These are phyloP conservation scores for Talaromyces marneffei DNA, from an alignment of 2,329 filamentous ascomycete genomes.

Conservation along the genomic window DNA sequence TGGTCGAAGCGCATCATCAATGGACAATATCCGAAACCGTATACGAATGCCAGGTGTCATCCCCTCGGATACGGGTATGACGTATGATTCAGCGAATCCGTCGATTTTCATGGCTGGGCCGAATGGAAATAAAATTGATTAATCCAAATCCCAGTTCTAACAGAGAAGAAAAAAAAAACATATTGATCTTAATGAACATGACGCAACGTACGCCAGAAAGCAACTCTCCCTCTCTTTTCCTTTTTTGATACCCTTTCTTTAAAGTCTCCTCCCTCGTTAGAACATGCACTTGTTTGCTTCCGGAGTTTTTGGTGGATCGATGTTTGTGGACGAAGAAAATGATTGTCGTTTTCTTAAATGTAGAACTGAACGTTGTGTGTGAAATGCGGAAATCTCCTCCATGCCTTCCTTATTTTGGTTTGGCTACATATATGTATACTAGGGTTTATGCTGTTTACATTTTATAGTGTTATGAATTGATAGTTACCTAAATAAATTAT, in stretches of 20 bases:
- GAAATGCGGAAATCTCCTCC: neutral
- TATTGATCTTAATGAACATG: too few species aligned
- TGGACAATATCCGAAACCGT: slow-evolving; percentile 10
- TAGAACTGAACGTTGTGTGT: too few species aligned
- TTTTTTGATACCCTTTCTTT: neutral
- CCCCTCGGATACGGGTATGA: slow-evolving; percentile 10
- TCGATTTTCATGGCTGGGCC: slow-evolving; percentile 10
- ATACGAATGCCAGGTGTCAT: slow-evolving; percentile 13
- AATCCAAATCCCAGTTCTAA: neutral
- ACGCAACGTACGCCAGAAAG: neutral
- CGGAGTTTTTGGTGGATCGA: neutral
- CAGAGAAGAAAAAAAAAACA: too few species aligned
- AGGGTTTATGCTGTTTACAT: neutral
- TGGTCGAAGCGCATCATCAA: slow-evolving; percentile 15
- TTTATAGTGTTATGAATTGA: too few species aligned
- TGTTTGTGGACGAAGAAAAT: neutral
- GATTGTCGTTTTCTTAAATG: neutral
- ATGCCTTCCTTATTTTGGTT: neutral
- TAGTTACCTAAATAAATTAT: neutral
- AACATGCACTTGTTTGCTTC: neutral
- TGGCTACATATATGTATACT: neutral
- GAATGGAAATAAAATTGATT: slow-evolving; percentile 12
- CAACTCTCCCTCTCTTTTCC: neutral
- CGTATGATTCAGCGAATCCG: slow-evolving; percentile 11
- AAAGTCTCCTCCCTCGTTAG: neutral